Evolutionary conservation across 2,329 filamentous ascomycete species (phyloP).

Genomic region (Penicillium griseofulvum): DNA sequence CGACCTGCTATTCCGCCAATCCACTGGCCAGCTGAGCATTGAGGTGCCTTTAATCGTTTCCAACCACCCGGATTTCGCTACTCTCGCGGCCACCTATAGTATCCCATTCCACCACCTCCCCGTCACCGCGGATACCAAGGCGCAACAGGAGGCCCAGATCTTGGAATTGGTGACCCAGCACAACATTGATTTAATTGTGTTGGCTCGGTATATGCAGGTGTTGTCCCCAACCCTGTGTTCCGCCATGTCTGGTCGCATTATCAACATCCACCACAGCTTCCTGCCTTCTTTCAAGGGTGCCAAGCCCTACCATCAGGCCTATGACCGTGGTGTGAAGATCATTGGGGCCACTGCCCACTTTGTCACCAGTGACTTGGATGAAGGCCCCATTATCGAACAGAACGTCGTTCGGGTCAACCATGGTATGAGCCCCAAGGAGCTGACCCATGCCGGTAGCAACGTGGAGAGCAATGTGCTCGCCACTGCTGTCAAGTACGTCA

Average conservation of each 20-base stretch:
- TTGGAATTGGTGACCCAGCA: constrained; percentile 68
- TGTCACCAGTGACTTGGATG: constrained; percentile 79
- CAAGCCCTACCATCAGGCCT: constrained; percentile 84
- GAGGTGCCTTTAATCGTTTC: constrained; percentile 77
- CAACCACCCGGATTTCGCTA: constrained; percentile 72
- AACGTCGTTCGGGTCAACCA: constrained; percentile 74
- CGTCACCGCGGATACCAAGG: constrained; percentile 74
- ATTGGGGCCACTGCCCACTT: constrained; percentile 84
- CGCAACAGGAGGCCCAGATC: constrained; percentile 68
- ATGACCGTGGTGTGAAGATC: constrained; percentile 83
- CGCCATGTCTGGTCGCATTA: constrained; percentile 80
- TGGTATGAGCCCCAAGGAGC: constrained; percentile 68
- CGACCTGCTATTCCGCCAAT: constrained; percentile 76
- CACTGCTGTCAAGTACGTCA: constrained; percentile 79
- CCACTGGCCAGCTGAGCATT: constrained; percentile 70
- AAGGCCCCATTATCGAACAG: constrained; percentile 87
- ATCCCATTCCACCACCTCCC: constrained; percentile 79
- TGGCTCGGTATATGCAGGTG: constrained; percentile 87
- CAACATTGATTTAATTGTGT: constrained; percentile 72
- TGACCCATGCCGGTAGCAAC: constrained; percentile 77
- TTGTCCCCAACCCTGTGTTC: constrained; percentile 70
- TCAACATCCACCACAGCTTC: constrained; percentile 91
- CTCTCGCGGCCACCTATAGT: constrained; percentile 68
- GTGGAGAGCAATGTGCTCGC: constrained; percentile 81
- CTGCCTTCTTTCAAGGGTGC: constrained; percentile 84